Conservation (phyloP, 2,329 filamentous ascomycete species). For the Paecilomyces sp. region DNA sequence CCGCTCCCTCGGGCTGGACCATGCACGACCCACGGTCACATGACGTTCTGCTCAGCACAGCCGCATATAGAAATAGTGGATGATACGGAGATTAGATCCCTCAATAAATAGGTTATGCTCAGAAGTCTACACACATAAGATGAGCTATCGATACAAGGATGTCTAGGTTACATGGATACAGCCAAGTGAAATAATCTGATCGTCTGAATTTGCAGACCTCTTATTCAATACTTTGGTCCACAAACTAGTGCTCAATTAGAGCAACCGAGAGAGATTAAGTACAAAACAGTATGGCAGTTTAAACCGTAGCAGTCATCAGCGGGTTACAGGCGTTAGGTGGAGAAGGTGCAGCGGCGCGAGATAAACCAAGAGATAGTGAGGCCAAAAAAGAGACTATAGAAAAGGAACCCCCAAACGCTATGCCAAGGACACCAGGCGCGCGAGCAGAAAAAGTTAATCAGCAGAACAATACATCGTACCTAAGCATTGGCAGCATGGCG, state of each 20-base stretch:
- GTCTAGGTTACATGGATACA: not conserved
- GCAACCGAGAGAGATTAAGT: slow-evolving; percentile 1
- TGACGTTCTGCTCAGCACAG: not conserved
- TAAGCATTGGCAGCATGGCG: not conserved
- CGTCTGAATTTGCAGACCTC: not conserved
- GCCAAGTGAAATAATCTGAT: not conserved
- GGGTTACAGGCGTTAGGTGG: slow-evolving; percentile 1
- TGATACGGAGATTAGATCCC: not conserved
- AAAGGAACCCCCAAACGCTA: slow-evolving; percentile 28
- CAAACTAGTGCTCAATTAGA: not conserved
- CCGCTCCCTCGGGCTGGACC: not conserved
- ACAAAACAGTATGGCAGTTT: slow-evolving; percentile 2
- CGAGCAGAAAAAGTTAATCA: slow-evolving; percentile 6
- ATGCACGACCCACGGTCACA: not conserved
- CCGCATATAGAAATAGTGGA: not conserved
- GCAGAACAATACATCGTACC: not conserved
- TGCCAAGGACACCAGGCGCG: slow-evolving; percentile 25
- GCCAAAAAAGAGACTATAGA: slow-evolving; percentile 12
- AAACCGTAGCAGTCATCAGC: slow-evolving; percentile 6
- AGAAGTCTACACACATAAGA: too few relatives aligned
- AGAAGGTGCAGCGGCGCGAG: slow-evolving; percentile 3
- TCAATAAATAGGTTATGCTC: not conserved
- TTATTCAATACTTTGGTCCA: not conserved
- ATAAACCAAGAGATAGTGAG: slow-evolving; percentile 3
- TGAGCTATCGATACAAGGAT: too few relatives aligned